These are phyloP conservation scores for Penicillium sp. DNA, from an alignment of 2,329 filamentous ascomycete species.

Conservation along the genomic window DNA sequence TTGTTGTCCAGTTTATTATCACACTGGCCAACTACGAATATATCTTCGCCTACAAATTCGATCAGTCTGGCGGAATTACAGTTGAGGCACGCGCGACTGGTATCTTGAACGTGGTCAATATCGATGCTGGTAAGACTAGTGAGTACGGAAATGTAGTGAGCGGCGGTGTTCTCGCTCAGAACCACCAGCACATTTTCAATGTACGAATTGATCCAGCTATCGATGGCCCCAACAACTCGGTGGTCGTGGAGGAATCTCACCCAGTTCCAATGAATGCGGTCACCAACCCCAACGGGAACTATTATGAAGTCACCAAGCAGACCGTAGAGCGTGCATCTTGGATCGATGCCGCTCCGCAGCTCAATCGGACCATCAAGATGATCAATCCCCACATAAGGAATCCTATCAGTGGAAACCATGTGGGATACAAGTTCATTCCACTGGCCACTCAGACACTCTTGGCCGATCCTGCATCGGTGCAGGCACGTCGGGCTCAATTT, in stretches of 20 bases:
- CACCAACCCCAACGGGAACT: conserved; percentile 53
- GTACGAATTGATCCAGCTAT: conserved; percentile 61
- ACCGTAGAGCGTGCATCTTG: conserved; percentile 48
- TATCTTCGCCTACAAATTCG: conserved; percentile 50
- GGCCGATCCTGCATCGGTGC: conserved; percentile 52
- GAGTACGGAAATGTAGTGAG: conserved; percentile 65
- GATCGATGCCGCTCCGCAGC: conserved; percentile 43
- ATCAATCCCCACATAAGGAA: conserved; percentile 53
- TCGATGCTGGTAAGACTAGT: conserved; percentile 58
- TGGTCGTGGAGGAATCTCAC: conserved; percentile 56
- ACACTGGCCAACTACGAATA: conserved; percentile 54
- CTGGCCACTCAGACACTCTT: conserved; percentile 58
- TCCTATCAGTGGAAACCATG: conserved; percentile 51
- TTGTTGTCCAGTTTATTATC: conserved; percentile 65
- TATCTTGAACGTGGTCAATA: conserved; percentile 63
- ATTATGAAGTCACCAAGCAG: conserved; percentile 49
- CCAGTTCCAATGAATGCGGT: conserved; percentile 54
- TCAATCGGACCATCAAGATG: conserved; percentile 56
- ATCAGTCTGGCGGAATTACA: conserved; percentile 59
- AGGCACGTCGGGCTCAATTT: conserved; percentile 53
- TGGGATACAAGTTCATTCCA: conserved; percentile 56
- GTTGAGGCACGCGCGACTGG: conserved; percentile 69
- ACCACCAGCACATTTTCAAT: conserved; percentile 75
- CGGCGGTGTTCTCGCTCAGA: conserved; percentile 62
- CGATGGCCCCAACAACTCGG: conserved; percentile 53